Evolutionary conservation across 2,329 filamentous ascomycete genomes (phyloP).

Genomic region (Dothideomycetidae sp.): DNA sequence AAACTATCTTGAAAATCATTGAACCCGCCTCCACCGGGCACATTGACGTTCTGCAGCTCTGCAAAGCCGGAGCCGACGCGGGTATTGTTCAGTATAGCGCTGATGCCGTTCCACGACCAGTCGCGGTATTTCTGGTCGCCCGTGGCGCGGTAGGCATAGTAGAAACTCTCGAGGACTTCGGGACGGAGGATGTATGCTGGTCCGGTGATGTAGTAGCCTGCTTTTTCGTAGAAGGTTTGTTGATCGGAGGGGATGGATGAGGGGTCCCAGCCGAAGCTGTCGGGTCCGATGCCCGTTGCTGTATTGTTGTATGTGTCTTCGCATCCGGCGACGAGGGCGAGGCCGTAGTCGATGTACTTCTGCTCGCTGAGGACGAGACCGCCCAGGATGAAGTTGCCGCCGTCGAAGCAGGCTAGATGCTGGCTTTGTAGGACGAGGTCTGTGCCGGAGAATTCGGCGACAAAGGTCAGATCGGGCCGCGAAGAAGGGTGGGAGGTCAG

Average conservation of each 20-base stretch:
- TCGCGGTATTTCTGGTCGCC: constrained; percentile 63
- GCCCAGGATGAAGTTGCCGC: constrained; percentile 73
- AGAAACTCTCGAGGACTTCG: constrained; percentile 71
- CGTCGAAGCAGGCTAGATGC: constrained; percentile 63
- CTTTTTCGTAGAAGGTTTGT: constrained; percentile 44
- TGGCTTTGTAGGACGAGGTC: constrained; percentile 26
- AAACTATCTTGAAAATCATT: constrained; percentile 72
- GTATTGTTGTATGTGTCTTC: constrained; percentile 58
- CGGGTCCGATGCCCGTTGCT: constrained; percentile 61
- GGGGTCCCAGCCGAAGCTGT: constrained; percentile 35
- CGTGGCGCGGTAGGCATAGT: constrained; percentile 75
- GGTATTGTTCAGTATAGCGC: constrained; percentile 50
- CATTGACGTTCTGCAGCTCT: constrained; percentile 52
- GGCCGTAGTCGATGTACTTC: constrained; percentile 59
- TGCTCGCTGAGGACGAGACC: constrained; percentile 52
- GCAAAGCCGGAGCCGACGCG: constrained; percentile 53
- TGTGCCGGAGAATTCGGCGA: constrained; percentile 42
- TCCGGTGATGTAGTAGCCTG: constrained; percentile 57
- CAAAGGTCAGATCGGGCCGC: constrained; percentile 58
- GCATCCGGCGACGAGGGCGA: constrained; percentile 57
- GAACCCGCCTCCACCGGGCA: constrained; percentile 43
- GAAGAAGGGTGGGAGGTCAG: constrained; percentile 53
- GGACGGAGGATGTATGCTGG: constrained; percentile 52
- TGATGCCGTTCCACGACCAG: constrained; percentile 70
- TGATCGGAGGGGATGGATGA: constrained; percentile 24